Evolutionary conservation across 768 basidiomycete species (phyloP), one percentile per base, ranked within the genome.

Genomic region (Asterophora parasitica): DNA sequence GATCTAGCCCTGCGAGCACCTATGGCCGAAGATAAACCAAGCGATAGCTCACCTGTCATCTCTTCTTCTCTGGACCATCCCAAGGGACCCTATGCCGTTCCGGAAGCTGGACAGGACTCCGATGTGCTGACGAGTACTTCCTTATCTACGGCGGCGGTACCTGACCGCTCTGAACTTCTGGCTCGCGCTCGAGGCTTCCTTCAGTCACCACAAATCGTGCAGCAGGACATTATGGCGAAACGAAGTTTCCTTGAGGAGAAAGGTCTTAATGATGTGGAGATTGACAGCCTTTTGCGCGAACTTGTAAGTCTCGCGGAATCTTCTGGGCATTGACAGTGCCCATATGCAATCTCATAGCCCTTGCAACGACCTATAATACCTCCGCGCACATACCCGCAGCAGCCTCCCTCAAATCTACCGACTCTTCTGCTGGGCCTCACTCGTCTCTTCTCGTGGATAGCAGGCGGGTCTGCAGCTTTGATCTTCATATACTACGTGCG

Each of bases 321-420:
- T 11, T 17, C 27, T 37, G 15, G 10, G 19, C 11, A 13, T 48
- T 26, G 8, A 9, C 33, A 30, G 17, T 11, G 16, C 10, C 23
- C 30, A 27, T 19, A 23, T 19, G 27, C 19, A 16, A 27, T 30
- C 34, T 7, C 32, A 8, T 35, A 73, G 70, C 61, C 67, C 13
- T 56, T 54, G 17, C 64, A 63, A 47, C 48, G 61, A n/a, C 85
- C 83, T 7, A 48, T 63, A 4, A 64, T 90, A 30, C 87, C 87
- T 15, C 85, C 87, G 0, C 76, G 85, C 54, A 81, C 82, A 40
- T 90, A 90, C 56, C 87, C 87, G 3, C 78, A 76, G 50, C 76
- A 72, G 9, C 77, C 81, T 4, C 85, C 85, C 2, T 89, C 87
- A 3, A 79, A 76, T 55, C 65, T 90, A 1, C 86, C 86, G 0